Evolutionary conservation across 2,329 filamentous ascomycete species (phyloP).

Genomic region (Penicillium sp.): DNA sequence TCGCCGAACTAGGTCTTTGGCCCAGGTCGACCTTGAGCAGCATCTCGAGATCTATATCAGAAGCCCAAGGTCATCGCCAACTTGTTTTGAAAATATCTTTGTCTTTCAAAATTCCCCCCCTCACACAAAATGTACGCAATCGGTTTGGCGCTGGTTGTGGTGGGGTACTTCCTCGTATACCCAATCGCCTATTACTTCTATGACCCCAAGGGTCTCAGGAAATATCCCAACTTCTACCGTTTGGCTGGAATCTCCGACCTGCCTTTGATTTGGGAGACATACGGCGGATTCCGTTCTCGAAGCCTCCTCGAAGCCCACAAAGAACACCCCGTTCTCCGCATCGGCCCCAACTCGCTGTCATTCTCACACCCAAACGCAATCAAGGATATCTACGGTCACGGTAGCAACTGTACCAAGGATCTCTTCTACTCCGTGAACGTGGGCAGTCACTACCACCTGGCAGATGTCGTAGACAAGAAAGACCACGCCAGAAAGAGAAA

Average conservation of each 20-base stretch:
- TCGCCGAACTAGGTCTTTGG: neutral
- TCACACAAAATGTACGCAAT: neutral
- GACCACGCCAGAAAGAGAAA: constrained; percentile 45
- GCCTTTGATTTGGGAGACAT: constrained; percentile 21
- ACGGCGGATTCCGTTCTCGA: constrained; percentile 23
- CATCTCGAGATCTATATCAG: neutral
- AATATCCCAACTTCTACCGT: constrained; percentile 16
- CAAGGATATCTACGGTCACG: constrained; percentile 44
- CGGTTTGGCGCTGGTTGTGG: neutral
- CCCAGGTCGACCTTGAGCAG: neutral
- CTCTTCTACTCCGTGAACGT: constrained; percentile 30
- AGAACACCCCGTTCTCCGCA: constrained; percentile 19
- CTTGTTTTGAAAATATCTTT: neutral
- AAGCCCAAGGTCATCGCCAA: neutral
- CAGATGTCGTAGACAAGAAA: constrained; percentile 42
- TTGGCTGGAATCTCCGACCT: constrained; percentile 18
- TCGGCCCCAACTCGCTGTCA: constrained; percentile 21
- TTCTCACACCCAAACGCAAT: constrained; percentile 18
- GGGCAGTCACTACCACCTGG: constrained; percentile 38
- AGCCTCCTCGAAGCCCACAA: constrained; percentile 24
- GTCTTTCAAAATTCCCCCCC: neutral
- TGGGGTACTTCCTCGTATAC: constrained; percentile 12
- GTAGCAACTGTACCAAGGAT: constrained; percentile 39
- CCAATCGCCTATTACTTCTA: constrained; percentile 18
- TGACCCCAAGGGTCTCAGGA: constrained; percentile 22